Percentiles rank a stretch among this genome's conserved stretches.
Evolutionary conservation across 108 stramenopile genomes (phyloP).

Genomic region (Ochromonas danica): DNA sequence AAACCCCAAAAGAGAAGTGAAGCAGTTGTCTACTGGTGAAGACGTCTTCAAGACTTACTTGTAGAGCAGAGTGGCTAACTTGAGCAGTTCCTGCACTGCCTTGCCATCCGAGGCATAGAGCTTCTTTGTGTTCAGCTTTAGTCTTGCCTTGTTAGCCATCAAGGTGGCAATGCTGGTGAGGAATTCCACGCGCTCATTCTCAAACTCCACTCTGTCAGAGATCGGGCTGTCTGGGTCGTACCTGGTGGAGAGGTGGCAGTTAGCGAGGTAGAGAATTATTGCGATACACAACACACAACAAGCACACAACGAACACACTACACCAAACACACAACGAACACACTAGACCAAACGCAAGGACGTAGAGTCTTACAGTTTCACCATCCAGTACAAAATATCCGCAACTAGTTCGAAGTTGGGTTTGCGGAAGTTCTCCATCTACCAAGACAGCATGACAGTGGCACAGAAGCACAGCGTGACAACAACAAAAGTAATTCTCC

Average conservation of each 20-base stretch:
- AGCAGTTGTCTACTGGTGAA: too few relatives aligned
- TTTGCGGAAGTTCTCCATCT: slow-evolving; percentile 64
- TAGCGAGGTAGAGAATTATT: too few relatives aligned
- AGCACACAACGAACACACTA: too few relatives aligned
- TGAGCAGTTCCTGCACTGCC: slow-evolving; percentile 72
- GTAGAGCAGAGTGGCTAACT: slow-evolving; percentile 63
- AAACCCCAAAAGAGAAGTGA: not conserved
- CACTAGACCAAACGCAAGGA: not conserved
- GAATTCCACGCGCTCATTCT: slow-evolving; percentile 73
- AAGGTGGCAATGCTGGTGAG: slow-evolving; percentile 54
- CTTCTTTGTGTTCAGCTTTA: slow-evolving; percentile 68
- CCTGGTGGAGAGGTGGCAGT: not conserved
- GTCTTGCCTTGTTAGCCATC: slow-evolving; percentile 49
- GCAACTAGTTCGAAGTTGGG: slow-evolving; percentile 76
- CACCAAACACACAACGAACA: too few relatives aligned
- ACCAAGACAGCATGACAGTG: not conserved
- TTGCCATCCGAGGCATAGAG: slow-evolving; percentile 71
- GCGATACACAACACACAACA: too few relatives aligned
- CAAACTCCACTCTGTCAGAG: slow-evolving; percentile 64
- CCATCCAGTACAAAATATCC: slow-evolving; percentile 71
- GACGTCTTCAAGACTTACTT: slow-evolving; percentile 27
- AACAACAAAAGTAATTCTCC: not conserved
- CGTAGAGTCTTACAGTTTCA: slow-evolving; percentile 47
- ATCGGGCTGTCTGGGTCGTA: slow-evolving; percentile 65
- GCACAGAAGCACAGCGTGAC: not conserved